Percentiles rank a stretch among this genome's conserved stretches.
Conservation (phyloP, 2,329 filamentous ascomycete species). For the Aspergillus uvarum region DNA sequence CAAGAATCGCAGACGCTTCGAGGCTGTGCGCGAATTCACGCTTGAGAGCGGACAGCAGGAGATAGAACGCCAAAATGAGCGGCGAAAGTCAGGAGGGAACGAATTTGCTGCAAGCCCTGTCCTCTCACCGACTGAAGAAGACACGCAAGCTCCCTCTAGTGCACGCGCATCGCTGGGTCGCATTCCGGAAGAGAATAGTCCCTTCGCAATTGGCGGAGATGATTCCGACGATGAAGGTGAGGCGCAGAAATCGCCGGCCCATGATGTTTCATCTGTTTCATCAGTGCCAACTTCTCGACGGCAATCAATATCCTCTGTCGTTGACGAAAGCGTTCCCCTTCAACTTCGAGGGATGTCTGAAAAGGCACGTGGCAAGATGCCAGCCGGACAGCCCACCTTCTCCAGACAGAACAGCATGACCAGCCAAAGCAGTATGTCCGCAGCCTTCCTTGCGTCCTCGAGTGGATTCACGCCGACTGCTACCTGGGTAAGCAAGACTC, state of each 20-base stretch:
- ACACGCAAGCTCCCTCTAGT: slow-evolving; percentile 46
- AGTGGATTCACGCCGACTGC: slow-evolving; percentile 72
- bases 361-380: slow-evolving; percentile 94
- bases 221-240: slow-evolving; percentile 64
- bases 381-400: slow-evolving; percentile 75
- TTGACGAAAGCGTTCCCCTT: slow-evolving; percentile 76
- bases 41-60: slow-evolving; percentile 90
- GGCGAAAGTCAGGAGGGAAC: slow-evolving; percentile 61
- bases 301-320: slow-evolving; percentile 66
- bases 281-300: slow-evolving; percentile 59
- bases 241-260: slow-evolving; percentile 59
- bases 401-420: slow-evolving; percentile 88
- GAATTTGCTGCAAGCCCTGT: slow-evolving; percentile 38
- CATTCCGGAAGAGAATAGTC: slow-evolving; percentile 73
- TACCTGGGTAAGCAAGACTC: slow-evolving; percentile 59
- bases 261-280: slow-evolving; percentile 48
- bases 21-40: slow-evolving; percentile 81
- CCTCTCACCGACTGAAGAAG: slow-evolving; percentile 43
- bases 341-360: slow-evolving; percentile 93
- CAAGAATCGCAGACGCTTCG: slow-evolving; percentile 77
- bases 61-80: slow-evolving; percentile 74
- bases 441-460: slow-evolving; percentile 54
- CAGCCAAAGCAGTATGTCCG: slow-evolving; percentile 68
- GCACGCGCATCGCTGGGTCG: slow-evolving; percentile 61
- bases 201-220: slow-evolving; percentile 84